Evolutionary conservation across 495 filamentous ascomycete genomes (phyloP).

Genomic region (Podospora sp.): DNA sequence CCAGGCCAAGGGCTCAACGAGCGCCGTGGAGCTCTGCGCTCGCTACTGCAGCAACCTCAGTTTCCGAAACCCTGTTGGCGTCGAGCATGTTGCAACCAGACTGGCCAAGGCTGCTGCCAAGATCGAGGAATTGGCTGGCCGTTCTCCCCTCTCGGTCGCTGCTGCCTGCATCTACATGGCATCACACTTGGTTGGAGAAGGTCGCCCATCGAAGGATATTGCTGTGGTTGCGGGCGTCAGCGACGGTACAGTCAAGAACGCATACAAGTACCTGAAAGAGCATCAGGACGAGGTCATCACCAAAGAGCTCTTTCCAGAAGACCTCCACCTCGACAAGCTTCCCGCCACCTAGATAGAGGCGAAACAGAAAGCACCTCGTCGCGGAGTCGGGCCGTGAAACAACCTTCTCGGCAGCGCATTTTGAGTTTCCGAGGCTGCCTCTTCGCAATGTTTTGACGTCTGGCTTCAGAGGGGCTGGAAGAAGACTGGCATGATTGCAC

Average conservation of each 20-base stretch:
- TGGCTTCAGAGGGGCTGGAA: neutral
- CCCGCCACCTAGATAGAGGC: slow-evolving; percentile 47
- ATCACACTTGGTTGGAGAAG: slow-evolving; percentile 75
- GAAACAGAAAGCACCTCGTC: neutral
- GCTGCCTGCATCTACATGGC: slow-evolving; percentile 97
- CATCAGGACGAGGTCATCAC: slow-evolving; percentile 74
- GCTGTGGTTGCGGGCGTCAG: slow-evolving; percentile 79
- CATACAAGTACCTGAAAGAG: slow-evolving; percentile 83
- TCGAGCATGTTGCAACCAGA: slow-evolving; percentile 70
- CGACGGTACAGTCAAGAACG: slow-evolving; percentile 92
- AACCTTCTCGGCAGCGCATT: neutral
- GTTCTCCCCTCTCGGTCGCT: slow-evolving; percentile 90
- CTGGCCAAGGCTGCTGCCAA: slow-evolving; percentile 73
- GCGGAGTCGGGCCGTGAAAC: neutral
- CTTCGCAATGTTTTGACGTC: no score
- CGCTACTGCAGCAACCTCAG: slow-evolving; percentile 84
- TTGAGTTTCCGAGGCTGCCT: neutral
- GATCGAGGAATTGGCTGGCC: slow-evolving; percentile 80
- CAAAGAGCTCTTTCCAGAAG: slow-evolving; percentile 68
- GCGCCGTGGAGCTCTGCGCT: slow-evolving; percentile 79
- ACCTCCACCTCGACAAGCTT: slow-evolving; percentile 68
- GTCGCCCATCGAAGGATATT: slow-evolving; percentile 83
- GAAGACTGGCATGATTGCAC: neutral
- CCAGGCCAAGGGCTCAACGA: slow-evolving; percentile 75
- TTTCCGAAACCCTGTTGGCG: slow-evolving; percentile 62